Base-by-base conservation (phyloP, 352 stramenopile species). In the Elongisporangium undulatum region DNA sequence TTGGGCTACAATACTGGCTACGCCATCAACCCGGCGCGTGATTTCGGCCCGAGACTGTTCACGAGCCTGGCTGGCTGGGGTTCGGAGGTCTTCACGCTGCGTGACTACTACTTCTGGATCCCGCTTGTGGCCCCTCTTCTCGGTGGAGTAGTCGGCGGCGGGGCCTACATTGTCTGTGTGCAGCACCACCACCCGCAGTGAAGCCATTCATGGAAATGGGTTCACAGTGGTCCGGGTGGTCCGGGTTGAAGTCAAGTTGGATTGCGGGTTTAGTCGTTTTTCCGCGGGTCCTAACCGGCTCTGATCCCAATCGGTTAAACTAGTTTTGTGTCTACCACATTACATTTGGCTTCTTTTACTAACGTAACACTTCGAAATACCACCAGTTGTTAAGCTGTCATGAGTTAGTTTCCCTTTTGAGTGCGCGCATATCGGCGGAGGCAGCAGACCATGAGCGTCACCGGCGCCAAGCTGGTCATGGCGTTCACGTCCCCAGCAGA, bases 1-100 rank as follows among this genome's bases (percentile, higher is more conserved):
- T 84, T 90, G 50, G 80, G 77, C 54, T 72, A 74, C 62, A 72
- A 72, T 58, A 77, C 67, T 4, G 66, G 69, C 2, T 78, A 74
- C 54, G 72, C 74, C 1, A 72, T 84, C 61, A 84, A 84, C 48
- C 74, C 74, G 9, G 72, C 72, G 20, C 68, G 68, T 17, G 68
- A 75, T 49, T 72, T 75, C 41, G 68, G 68, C 3, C 66, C 69
- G 2, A 62, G 72, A 9, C 26, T 82, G 23, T 69, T 82, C 20
- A 64, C 70, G 12, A 45, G 34, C 19, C 24, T 69, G 19, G 74
- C 63, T 22, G 74, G 74, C 21, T 79, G 63, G 59, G 71, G 79
- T 22, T 63, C 58, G 10, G 62, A 67, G 54, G 67, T 76, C 13
- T 82, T 78, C 61, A 71, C 68, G 22, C 17, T 60, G 0, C 45